Percentiles rank a stretch among this genome's conserved stretches.
Conservation (phyloP, 1,284 basidiomycete species). For the Wallemia hederae region DNA sequence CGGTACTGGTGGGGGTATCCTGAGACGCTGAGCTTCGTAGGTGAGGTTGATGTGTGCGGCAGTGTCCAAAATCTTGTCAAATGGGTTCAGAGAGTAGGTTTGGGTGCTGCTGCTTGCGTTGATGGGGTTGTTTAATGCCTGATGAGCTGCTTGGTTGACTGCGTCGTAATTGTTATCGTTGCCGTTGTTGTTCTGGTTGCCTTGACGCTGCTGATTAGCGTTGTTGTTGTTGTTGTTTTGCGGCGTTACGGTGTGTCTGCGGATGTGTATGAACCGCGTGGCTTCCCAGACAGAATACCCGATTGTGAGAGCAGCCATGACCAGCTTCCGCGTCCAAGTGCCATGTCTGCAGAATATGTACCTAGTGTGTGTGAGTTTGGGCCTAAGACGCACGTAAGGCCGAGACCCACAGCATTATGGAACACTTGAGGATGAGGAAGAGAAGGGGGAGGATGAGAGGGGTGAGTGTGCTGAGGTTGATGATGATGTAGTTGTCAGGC, state of each 20-base stretch:
- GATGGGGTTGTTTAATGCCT: not conserved
- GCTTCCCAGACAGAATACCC: not conserved
- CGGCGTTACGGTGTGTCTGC: not conserved
- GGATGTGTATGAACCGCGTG: not conserved
- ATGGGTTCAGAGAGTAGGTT: not conserved
- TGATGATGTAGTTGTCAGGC: not conserved
- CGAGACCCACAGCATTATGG: not conserved
- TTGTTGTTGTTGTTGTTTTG: no score
- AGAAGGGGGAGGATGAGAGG: not conserved
- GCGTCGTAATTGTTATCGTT: not conserved
- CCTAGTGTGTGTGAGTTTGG: not conserved
- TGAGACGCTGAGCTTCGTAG: not conserved
- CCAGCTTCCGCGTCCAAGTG: not conserved
- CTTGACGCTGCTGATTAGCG: no score
- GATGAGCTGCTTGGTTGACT: not conserved
- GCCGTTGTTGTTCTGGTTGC: not conserved
- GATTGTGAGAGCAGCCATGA: not conserved
- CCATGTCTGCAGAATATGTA: not conserved
- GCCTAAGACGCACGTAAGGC: not conserved
- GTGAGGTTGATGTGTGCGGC: not conserved
- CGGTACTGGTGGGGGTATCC: not conserved
- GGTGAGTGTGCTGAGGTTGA: not conserved
- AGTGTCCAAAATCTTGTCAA: not conserved
- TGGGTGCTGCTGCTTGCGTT: not conserved
- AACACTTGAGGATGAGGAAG: not conserved